phyloP scores from a whole-genome alignment of 345 rosid genomes.

The Brassica cretica region DNA sequence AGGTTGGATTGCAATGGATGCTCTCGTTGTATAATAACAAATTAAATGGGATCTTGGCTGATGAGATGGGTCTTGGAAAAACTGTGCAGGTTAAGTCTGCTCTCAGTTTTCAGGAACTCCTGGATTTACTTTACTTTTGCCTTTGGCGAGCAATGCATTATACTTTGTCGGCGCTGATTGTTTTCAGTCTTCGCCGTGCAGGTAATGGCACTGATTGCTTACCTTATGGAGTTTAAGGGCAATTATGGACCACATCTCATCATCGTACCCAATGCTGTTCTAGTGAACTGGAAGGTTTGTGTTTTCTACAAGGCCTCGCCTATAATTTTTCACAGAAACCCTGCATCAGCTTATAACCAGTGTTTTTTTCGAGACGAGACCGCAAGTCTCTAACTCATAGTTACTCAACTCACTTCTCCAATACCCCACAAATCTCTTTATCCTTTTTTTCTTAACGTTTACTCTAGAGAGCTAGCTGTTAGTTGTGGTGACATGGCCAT shows the following conservation, averaged over 20 bases:
- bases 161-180: constrained; percentile 17
- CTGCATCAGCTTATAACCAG: constrained; percentile 19
- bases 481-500: constrained; percentile 25
- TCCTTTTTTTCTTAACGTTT: constrained; percentile 2
- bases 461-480: constrained; percentile 11
- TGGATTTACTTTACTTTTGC: constrained; percentile 10
- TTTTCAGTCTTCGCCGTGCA: constrained; percentile 41
- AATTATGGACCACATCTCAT: constrained; percentile 99
- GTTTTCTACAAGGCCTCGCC: constrained; percentile 13
- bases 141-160: constrained; percentile 21
- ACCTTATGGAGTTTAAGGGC: constrained; percentile 98
- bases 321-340: neutral
- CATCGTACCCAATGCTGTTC: constrained; percentile 97
- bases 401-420: neutral
- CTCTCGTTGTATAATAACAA: constrained; percentile 97
- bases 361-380: neutral
- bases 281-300: constrained; percentile 99
- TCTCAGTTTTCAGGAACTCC: constrained; percentile 18
- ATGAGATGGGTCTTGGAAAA: constrained; percentile 99
- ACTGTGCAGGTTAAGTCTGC: constrained; percentile 83
- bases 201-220: constrained; percentile 99
- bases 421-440: constrained; percentile 3
- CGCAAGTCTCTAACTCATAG: neutral
- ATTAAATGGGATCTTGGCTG: constrained; percentile 99
- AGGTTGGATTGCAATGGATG: constrained; percentile 99